Evolutionary conservation across 176 grass and related monocot genomes (phyloP), one percentile per base, ranked within the genome.

Genomic region (Urochloa ruziziensis): DNA sequence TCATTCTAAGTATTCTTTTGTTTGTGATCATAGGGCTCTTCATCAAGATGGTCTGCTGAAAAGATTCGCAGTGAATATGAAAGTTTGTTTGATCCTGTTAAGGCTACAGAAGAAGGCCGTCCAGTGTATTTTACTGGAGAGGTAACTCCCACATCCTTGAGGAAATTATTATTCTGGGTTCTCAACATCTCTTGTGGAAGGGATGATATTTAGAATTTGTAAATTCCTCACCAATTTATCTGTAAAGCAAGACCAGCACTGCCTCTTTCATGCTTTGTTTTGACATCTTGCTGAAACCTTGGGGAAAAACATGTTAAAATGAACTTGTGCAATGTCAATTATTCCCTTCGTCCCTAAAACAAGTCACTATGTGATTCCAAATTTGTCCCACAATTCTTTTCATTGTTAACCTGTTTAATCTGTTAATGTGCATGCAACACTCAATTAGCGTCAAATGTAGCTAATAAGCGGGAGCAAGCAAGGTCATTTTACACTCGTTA

Each of bases 111-210:
- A 89, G 93, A 95, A 90, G 83, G 88, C 2, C 82, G 83, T 0
- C 91, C 87, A 85, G 86, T 98, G 59, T 95, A 90, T 86, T 93
- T 98, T 82, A 92, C 91, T 86, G 96, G 96, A 86, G 93, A 98
- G 93, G 96, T 90, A 91, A 27, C 32, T 14, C 73, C 30, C 24
- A 67, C 13, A 76, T 78, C 62, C 66, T 78, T 33, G 60, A 62
- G 12, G 5, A 67, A 53, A 70, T 56, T 30, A 70, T 52, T 57
- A 36, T 30, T n/a, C 30, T 54, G 71, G 86, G 16, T 77, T 53
- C 63, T 14, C 13, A 47, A 18, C 70, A 35, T 27, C 30, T 13
- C 51, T 60, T 13, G 11, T 69, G 0, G 24, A 51, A 27, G 35
- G 42, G 37, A 48, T 69, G 23, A n/a, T 48, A 47, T 49, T 76